Base-by-base conservation (phyloP, 2,329 filamentous ascomycete species). In the Diplodia seriata region DNA sequence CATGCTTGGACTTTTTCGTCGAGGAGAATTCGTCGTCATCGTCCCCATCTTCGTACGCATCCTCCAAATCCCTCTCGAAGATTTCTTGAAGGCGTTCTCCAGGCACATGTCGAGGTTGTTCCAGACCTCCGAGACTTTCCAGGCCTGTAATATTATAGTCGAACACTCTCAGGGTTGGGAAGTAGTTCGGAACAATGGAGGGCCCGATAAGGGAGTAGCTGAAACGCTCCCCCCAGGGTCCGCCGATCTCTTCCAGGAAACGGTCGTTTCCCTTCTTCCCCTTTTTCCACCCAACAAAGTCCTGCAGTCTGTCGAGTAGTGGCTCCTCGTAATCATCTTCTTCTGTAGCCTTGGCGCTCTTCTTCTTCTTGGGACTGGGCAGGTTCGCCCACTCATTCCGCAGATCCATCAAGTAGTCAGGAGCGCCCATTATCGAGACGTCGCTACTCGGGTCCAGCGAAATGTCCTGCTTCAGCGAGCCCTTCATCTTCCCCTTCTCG, bases 131-230 rank as follows among this genome's bases (percentile, higher is more conserved):
- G 2, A 66, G 15, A 11, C 71, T 59, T 71, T 93, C 90, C 3
- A 97, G 77, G 0, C 93, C 92, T 0, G 85, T 91, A 66, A 92
- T 92, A 76, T 99, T 98, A 83, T 98, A 99, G 75, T 97, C 92
- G 71, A 94, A 84, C n/a, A 99, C 86, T n/a, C 94, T 88, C 38
- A 97, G 80, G 0, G 91, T 93, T 0, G 94, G 95, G 71, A 94
- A 95, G 78, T 93, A 97, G 75, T 95, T 97, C 7, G 94, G 95
- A 9, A 98, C 92, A 47, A 99, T 83, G 75, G 94, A 98, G 0
- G 94, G 92, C 56, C 90, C 87, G 67, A 98, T 90, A 31, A 95
- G 82, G 0, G 91, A 90, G 6, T 97, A 79, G 65, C 93, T 90
- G 77, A 93, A 99, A 64, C 93, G 87, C 79, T 99, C 93, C 3